A percentile compares a stretch with the other conserved stretches of the same genome.
phyloP scores from a whole-genome alignment of 345 rosid genomes.

The Populus tremula region DNA sequence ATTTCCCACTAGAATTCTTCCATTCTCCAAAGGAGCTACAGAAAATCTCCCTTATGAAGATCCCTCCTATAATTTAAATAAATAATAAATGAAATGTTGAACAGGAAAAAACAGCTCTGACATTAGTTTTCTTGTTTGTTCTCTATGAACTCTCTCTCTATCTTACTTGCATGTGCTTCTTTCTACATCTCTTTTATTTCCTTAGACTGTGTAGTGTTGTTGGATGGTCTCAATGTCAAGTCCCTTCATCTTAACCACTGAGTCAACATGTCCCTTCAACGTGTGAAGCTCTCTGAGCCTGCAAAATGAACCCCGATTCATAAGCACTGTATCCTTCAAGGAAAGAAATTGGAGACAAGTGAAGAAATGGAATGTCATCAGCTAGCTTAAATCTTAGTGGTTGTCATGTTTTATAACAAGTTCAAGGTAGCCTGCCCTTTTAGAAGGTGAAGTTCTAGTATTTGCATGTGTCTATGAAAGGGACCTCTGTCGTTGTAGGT shows the following conservation, averaged over 20 bases:
- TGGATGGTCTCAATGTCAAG: conserved; percentile 70
- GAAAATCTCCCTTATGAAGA: neutral
- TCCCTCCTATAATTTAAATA: neutral
- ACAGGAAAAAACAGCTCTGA: neutral
- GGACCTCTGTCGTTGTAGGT: neutral
- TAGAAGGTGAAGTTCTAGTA: neutral
- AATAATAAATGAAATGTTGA: neutral
- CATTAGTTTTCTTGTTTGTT: neutral
- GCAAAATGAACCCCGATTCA: conserved; percentile 1
- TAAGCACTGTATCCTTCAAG: neutral
- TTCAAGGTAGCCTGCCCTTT: neutral
- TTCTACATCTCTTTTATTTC: neutral
- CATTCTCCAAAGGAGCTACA: neutral
- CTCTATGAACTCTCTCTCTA: neutral
- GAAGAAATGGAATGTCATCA: neutral
- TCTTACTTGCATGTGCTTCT: neutral
- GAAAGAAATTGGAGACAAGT: neutral
- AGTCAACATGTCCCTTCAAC: conserved; percentile 69
- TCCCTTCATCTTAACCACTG: conserved; percentile 68
- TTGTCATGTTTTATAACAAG: neutral
- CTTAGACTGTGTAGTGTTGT: conserved; percentile 64
- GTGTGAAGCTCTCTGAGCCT: conserved; percentile 74
- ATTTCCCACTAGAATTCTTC: neutral
- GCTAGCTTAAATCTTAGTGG: neutral
- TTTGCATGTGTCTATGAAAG: neutral